Base-by-base conservation (phyloP, 441 rosid genomes). In the Eutrema salsugineum region DNA sequence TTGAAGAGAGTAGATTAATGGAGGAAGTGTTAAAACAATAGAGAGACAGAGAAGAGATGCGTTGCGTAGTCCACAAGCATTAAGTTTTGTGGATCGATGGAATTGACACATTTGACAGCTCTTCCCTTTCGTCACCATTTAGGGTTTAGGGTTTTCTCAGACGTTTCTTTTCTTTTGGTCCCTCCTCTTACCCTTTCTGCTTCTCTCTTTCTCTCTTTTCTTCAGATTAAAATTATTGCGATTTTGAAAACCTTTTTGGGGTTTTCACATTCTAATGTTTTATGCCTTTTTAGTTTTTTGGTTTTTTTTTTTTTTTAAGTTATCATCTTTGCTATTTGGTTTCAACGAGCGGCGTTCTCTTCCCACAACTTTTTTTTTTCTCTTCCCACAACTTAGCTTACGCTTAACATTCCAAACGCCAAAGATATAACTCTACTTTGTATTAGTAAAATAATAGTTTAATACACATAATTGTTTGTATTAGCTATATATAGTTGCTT, bases 1-100 rank as follows among this genome's bases (percentile, higher is more conserved):
- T 54, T 75, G 59, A 75, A 77, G 79, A 73, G 77, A 49, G 61
- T 56, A 72, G 46, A 57, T 65, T 72, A 77, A 70, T 68, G 70
- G 79, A 42, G 70, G 27, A 66, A 68, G 33, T 67, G 57, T 59
- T 67, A 39, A 68, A 68, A 43, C 27, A 33, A 43, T 9, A 36
- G 39, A 58, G 16, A 51, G 60, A 58, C 73, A 43, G 47, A 66
- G 67, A 56, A 60, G 67, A 72, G 77, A 77, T 49, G 73, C 58
- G 56, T 89, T 83, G 90, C 91, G 94, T 88, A 85, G 56, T 33
- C 69, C 46, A 71, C 86, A 85, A 85, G 86, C 72, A 77, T 70
- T 69, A 64, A 57, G 71, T 48, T 72, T 68, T 75, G 72, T 66
- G 77, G 70, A 70, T 56, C 78, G 64, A 49, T 81, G 80, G 78